Evolutionary conservation across 768 basidiomycete genomes (phyloP), one percentile per base, ranked within the genome.

Genomic region (Lactifluus subvellereus): DNA sequence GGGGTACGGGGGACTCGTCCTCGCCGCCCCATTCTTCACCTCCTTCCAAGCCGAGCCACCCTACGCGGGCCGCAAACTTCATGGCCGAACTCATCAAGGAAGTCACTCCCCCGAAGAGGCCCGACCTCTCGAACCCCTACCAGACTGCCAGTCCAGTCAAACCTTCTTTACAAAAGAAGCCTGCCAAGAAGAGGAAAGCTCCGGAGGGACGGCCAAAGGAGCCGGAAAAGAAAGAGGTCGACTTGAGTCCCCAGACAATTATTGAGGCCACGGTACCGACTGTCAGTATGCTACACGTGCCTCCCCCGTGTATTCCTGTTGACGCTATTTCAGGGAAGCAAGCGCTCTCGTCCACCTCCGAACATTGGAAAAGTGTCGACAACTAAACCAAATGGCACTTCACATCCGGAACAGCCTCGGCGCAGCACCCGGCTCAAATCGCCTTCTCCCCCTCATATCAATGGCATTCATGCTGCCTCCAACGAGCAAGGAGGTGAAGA

Each of bases 101-200:
- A 66, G 83, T 81, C 8, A 85, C 86, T 0, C 86, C 87, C 0
- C 78, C 69, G 14, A 84, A 81, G 72, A 84, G 77, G 61, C 79
- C 82, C 22, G 89, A 88, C 67, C 79, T 90, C 48, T 82, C 82
- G 56, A 92, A 92, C 71, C 90, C 90, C 0, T 91, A 92, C 69
- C 86, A 91, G 71, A 79, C 81, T 20, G 84, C 85, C 16, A 88
- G 82, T 67, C 88, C 88, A 43, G 81, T 88, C n/a, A 80, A 78
- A 65, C 74, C 79, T 6, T 60, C 60, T 8, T 2, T 54, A 6
- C 59, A 62, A 37, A 72, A 71, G 64, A 73, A 72, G 60, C 57
- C 64, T 22, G n/a, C 56, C 3, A 70, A 63, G 43, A 69, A 72
- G 40, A 69, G 65, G 57, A 73, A 70, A 64, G 72, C 64, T 62